Base-by-base conservation (phyloP, 495 filamentous ascomycete species). In the Podospora comata region DNA sequence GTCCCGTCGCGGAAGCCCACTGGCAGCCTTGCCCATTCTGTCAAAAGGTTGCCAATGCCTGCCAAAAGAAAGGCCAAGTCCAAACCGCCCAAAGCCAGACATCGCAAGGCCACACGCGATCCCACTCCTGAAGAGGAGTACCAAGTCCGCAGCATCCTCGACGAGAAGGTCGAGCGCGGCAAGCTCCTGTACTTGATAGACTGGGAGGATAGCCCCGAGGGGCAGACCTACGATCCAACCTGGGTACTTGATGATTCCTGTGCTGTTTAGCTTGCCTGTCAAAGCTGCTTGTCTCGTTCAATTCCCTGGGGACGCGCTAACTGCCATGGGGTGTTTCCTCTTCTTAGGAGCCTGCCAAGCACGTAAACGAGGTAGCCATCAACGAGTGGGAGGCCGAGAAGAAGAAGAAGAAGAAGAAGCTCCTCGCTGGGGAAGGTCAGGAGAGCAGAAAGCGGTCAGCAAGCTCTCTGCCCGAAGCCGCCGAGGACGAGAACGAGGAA, bases 161-260 rank as follows among this genome's bases (percentile, higher is more conserved):
- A 72, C 53, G 80, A 83, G 76, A 79, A 77, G 66, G 6, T n/a
- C 7, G 62, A 69, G 28, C 66, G 64, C 19, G 74, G 78, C 13
- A 73, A 72, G 60, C 66, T 71, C 34, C 66, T 71, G 11, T 83
- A 81, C 62, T 23, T 71, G 62, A 72, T 82, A 34, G 80, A 83
- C 64, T 83, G 80, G 81, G 77, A 71, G 6, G 73, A 75, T 53
- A 71, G 77, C 62, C 78, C 81, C 62, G 77, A 75, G 20, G 79
- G 80, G 18, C 64, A 76, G 65, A 62, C 27, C 1, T 79, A 79
- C 68, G 30, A 67, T 23, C 79, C 77, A 20, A 77, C 74, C 60
- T 83, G 81, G 81, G 81, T 83, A 80, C 20, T 73, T 66, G 18
- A 16, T 11, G 5, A 15, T 60, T 48, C 57, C 62, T 23, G 44